Conservation (phyloP, 2,329 filamentous ascomycete species). For the Sporothrix brasiliensis region DNA sequence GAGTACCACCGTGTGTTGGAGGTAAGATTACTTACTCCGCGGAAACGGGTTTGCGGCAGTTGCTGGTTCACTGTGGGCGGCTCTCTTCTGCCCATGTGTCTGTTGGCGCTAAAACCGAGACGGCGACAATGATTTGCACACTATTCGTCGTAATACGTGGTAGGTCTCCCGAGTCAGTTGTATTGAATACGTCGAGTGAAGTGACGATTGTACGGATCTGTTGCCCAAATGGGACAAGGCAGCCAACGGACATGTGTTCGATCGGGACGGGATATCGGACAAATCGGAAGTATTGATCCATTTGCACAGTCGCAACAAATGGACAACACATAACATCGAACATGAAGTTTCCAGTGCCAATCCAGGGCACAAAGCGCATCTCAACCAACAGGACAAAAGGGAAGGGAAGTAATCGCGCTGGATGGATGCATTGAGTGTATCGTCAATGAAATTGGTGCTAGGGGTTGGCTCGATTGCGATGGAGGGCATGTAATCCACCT, state of each 20-base stretch:
- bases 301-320: not conserved
- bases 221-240: constrained; percentile 3
- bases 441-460: too few relatives aligned
- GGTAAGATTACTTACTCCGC: not conserved
- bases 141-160: too few relatives aligned
- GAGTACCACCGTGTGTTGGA: not conserved
- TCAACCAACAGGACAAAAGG: not conserved
- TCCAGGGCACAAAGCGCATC: not conserved
- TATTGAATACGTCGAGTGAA: not conserved
- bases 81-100: not conserved
- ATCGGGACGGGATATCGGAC: not conserved
- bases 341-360: not conserved
- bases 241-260: not conserved
- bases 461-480: not conserved
- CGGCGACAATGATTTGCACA: not conserved
- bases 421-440: too few relatives aligned
- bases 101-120: constrained; percentile 17
- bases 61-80: not conserved
- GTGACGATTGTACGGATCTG: not conserved
- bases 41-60: not conserved
- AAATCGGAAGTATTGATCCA: constrained; percentile 20
- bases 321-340: not conserved
- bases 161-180: too few relatives aligned
- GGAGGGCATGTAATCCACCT: not conserved
- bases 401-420: too few relatives aligned